Evolutionary conservation across 768 basidiomycete genomes (phyloP).

Genomic region (Rubroboletus pulcherrimus): DNA sequence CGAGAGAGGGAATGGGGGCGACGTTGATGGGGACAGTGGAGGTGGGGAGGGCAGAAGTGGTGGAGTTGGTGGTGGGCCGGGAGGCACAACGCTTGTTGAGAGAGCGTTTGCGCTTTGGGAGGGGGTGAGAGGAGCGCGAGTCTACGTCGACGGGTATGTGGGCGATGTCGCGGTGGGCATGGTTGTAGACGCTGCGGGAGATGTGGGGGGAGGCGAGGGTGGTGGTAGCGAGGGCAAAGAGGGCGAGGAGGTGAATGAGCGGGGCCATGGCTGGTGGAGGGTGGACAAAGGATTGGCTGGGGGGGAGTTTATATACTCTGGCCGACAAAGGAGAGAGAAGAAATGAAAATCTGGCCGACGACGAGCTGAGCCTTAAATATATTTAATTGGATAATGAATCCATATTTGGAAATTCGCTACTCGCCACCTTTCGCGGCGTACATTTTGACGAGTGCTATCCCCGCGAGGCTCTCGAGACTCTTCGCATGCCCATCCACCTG

Average conservation of each 20-base stretch:
- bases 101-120: constrained; percentile 23
- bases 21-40: constrained; percentile 20
- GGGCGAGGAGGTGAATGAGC: constrained; percentile 40
- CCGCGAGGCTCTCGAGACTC: constrained; percentile 63
- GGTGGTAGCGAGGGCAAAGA: constrained; percentile 38
- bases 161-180: constrained; percentile 18
- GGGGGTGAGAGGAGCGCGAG: neutral
- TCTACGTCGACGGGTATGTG: neutral
- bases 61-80: constrained; percentile 12
- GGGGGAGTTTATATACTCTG: constrained; percentile 5
- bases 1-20: constrained; percentile 6
- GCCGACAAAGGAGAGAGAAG: neutral
- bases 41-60: neutral
- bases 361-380: neutral
- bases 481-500: constrained; percentile 85
- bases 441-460: constrained; percentile 75
- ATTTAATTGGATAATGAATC: neutral
- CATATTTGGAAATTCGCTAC: neutral
- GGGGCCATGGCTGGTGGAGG: constrained; percentile 25
- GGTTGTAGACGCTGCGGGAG: constrained; percentile 26
- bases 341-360: neutral
- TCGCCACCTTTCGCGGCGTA: constrained; percentile 56
- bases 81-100: constrained; percentile 27
- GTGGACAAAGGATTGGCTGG: constrained; percentile 14
- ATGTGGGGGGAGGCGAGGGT: constrained; percentile 37